Base-by-base conservation (phyloP, 1,284 basidiomycete genomes). In the Rhodotorula sp. region DNA sequence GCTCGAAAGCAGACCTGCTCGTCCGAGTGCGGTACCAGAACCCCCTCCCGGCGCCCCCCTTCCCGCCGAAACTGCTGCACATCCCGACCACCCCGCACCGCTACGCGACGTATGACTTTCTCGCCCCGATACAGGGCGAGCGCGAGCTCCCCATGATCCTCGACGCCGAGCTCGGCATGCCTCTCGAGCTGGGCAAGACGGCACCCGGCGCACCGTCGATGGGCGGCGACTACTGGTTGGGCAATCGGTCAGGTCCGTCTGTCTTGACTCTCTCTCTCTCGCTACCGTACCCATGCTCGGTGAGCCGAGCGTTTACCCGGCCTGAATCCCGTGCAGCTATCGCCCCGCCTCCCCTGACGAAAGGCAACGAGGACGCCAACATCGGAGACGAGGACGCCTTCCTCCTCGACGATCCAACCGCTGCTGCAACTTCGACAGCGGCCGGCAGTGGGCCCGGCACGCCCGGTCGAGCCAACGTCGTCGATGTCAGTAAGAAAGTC, bases 151-250 rank as follows among this genome's bases (percentile, higher is more conserved):
- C 94, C 0, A 93, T 97, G 91, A 89, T 97, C 70, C 89, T 95
- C 1, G 94, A 97, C 78, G 90, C 91, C 2, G 94, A 97, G 80
- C 89, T 90, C 78, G 94, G 94, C 2, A 95, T 97, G 92, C 93
- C 93, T 0, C 82, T 97, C 31, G 91, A 97, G 79, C 81, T 95
- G 61, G 89, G 90, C 31, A 85, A 86, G 49, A 38, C 70, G 70
- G 94, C 88, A 85, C 89, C 90, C 61, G 90, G 87, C 49, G 82
- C 92, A 26, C 93, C 65, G 16, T 64, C 92, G 91, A 89, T 90
- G 65, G 26, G 26, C 31, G 90, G 91, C 59, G 85, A 85, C 60
- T 88, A 84, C 16, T 76, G 75, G 75, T 48, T 52, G 52, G 69
- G 70, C 23, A 60, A 73, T 64, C 72, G 64, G 67, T 68, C 62